These are phyloP conservation scores for Penicillium sp. DNA, from an alignment of 2,329 filamentous ascomycete species.

Conservation along the genomic window DNA sequence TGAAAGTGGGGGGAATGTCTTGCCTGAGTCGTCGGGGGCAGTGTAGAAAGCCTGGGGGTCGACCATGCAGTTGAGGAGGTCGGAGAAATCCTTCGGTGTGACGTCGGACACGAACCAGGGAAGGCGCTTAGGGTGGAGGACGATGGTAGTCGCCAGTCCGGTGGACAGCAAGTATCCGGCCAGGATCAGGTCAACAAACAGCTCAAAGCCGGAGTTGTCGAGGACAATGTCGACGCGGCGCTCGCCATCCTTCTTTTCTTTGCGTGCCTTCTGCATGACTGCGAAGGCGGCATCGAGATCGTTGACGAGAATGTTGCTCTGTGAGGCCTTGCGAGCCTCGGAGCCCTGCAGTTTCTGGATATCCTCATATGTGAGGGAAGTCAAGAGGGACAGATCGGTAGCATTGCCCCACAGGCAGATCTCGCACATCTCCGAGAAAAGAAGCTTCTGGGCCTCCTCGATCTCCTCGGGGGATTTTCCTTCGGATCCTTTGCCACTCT, in stretches of 20 bases:
- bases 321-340: conserved; percentile 78
- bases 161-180: conserved; percentile 85
- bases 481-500: conserved; percentile 50
- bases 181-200: conserved; percentile 91
- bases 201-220: conserved; percentile 95
- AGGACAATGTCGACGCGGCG: conserved; percentile 90
- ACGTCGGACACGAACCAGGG: conserved; percentile 99
- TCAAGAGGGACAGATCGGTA: conserved; percentile 88
- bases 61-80: conserved; percentile 78
- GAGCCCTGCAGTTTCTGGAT: conserved; percentile 95
- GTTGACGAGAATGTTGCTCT: conserved; percentile 90
- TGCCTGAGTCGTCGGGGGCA: conserved; percentile 64
- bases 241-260: conserved; percentile 61
- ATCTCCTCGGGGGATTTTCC: conserved; percentile 46
- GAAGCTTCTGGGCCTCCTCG: conserved; percentile 68
- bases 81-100: conserved; percentile 77
- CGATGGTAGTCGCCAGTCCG: conserved; percentile 79
- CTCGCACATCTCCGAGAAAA: conserved; percentile 93
- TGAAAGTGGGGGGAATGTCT: conserved; percentile 62
- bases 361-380: conserved; percentile 87
- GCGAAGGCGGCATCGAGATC: conserved; percentile 72
- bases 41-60: conserved; percentile 78
- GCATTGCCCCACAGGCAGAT: conserved; percentile 98
- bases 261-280: conserved; percentile 43
- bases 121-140: conserved; percentile 90